Evolutionary conservation across 2,329 filamentous ascomycete species (phyloP), one percentile per base, ranked within the genome.

Genomic region (Penicillium sp.): DNA sequence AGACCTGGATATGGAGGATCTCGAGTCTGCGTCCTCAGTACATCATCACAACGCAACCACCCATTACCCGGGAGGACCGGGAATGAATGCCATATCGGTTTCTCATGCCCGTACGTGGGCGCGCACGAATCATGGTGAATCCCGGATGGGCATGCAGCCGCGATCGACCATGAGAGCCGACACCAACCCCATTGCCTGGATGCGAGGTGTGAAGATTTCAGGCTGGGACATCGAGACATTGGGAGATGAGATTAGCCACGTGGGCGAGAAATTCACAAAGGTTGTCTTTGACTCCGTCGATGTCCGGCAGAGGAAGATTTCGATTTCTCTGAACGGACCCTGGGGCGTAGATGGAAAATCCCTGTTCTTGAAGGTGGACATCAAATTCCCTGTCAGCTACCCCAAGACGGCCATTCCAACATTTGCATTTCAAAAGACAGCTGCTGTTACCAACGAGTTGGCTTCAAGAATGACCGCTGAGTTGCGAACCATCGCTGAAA

Each of bases 121-220:
- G 18, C 69, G 71, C 35, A 63, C 68, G 14, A 67, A 69, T 9
- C 72, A 71, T 23, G 71, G 74, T 57, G 74, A 72, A 29, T 69
- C 71, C 15, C 63, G 67, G 29, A 59, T 68, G 27, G 71, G 70
- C 14, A 73, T 73, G 56, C 72, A 75, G 46, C 71, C 72, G 16
- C 69, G 69, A 27, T 69, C 69, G 14, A 65, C 63, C 26, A 52
- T 70, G 39, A 69, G 70, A 34, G 72, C 71, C 27, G 73, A 77
- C 39, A 73, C 74, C 15, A 79, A 79, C 41, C 76, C 78, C 11
- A 81, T 83, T 39, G 70, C 74, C 2, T 83, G 79, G 79, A 81
- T 83, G 76, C 76, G 77, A 41, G 80, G 79, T 35, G 78, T 83
- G 27, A 81, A 80, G 48, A 79, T 83, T 39, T 71, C 69, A 2